phyloP scores from a whole-genome alignment of 1,284 basidiomycete genomes.

The Hemileia vastatrix region DNA sequence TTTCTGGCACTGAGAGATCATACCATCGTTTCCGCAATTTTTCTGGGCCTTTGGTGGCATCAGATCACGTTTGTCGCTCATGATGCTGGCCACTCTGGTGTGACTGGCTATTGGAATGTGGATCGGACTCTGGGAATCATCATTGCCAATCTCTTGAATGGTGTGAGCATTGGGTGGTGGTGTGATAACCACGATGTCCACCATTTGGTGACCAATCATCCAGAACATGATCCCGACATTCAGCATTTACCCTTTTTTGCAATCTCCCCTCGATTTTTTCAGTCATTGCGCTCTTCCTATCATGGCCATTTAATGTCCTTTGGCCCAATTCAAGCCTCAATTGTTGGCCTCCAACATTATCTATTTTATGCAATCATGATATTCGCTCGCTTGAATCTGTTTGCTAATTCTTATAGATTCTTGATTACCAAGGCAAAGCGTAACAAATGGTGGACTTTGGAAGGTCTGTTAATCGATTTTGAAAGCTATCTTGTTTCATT shows the following conservation, averaged over 20 bases:
- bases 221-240: conserved; percentile 82
- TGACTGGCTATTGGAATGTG: conserved; percentile 73
- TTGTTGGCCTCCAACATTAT: conserved; percentile 52
- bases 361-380: conserved; percentile 87
- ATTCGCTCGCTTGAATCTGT: conserved; percentile 92
- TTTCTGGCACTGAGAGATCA: no score
- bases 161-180: conserved; percentile 95
- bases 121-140: conserved; percentile 73
- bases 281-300: conserved; percentile 81
- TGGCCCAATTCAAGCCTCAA: conserved; percentile 53
- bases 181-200: conserved; percentile 96
- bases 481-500: no score
- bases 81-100: conserved; percentile 87
- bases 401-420: conserved; percentile 73
- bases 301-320: conserved; percentile 80
- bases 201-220: conserved; percentile 94
- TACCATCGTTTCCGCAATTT: conserved; percentile 61
- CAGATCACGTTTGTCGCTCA: conserved; percentile 87
- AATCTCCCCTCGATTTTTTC: conserved; percentile 76
- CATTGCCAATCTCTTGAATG: conserved; percentile 80
- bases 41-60: conserved; percentile 84
- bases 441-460: conserved; percentile 34
- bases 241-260: conserved; percentile 96
- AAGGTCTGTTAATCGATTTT: background rate
- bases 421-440: conserved; percentile 53